Evolutionary conservation across 1,284 basidiomycete genomes (phyloP), one percentile per base, ranked within the genome.

Genomic region (Puccinia coronata): DNA sequence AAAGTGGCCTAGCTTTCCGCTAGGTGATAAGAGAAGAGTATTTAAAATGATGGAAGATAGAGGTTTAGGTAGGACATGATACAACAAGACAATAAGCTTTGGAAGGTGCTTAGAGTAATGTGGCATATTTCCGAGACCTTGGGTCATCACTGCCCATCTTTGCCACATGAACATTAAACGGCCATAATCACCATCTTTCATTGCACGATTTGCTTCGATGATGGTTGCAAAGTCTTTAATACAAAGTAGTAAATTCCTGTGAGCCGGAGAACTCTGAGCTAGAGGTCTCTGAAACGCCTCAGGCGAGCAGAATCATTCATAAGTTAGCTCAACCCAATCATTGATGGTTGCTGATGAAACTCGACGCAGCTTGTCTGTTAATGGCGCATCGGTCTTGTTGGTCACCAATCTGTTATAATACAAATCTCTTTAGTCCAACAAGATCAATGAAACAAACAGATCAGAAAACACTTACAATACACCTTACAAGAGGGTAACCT

Each of bases 161-260:
- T 57, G 3, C 71, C 47, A 73, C 55, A 74, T 74, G 12, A 14
- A 74, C 23, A 74, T 74, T 3, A 74, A 5, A 1, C 72, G 1
- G 12, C 51, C 72, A 11, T 6, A 16, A 25, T 74, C 53, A 18
- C 51, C 72, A 2, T n/a, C 53, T n/a, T 39, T 57, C 72, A 74
- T 74, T 6, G 34, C 47, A 1, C 39, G 28, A 9, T 36, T 41
- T 11, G 34, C 70, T 16, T 72, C 43, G 11, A 72, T 61, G n/a
- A 74, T 74, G 9, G 53, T 74, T 0, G 8, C 31, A 74, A 74
- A 74, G 34, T 74, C 72, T 31, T 43, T 28, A n/a, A 70, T 70
- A 23, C 61, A 3, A 2, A 65, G 31, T 8, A 65, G 36, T 23
- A 65, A 2, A n/a, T 65, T 65, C 8, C 4, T 1, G 23, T 41